Base-by-base conservation (phyloP, 2,329 filamentous ascomycete genomes). In the Sclerotinia spermophila region DNA sequence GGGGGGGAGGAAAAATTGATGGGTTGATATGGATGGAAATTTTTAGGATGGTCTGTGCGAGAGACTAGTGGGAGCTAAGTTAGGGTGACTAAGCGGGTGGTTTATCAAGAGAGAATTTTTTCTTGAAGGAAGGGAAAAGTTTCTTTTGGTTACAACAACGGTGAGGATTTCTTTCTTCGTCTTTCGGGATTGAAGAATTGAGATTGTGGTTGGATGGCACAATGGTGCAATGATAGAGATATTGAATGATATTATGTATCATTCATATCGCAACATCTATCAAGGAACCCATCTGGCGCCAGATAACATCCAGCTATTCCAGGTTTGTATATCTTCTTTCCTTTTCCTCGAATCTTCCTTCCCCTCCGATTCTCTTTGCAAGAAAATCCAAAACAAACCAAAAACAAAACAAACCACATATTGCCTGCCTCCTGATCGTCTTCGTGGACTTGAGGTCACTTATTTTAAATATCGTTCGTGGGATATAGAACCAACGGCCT, bases 381-480 rank as follows among this genome's bases (percentile, higher is more conserved):
- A 27, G 13, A 60, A 53, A 5, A 53, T 30, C 2, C 17, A 60
- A 40, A 19, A 40, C 62, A n/a, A 44, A 33, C 27, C 59, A n/a
- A n/a, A 67, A 35, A 45, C 21, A 68, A 71, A 56, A 71, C 67
- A 76, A 78, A 78, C 79, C 79, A 80, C 79, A 80, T 79, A 79
- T 79, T 79, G 77, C 78, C 77, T 78, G 79, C 79, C 77, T 80
- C 79, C 73, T 76, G 76, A 69, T 73, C 78, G 76, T 77, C 71
- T 77, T 76, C 62, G 79, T 79, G 78, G 75, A 75, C 76, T 77
- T 72, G 78, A 79, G 77, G 78, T 80, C 77, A 80, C 77, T 79
- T 79, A 80, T 79, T 76, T 78, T 48, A 56, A 75, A 76, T 79
- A 79, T 80, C 78, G 78, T 79, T 80, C 78, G 79, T 80, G 79